These are phyloP conservation scores for Durio zibethinus DNA, from an alignment of 345 rosid genomes.

Conservation along the genomic window DNA sequence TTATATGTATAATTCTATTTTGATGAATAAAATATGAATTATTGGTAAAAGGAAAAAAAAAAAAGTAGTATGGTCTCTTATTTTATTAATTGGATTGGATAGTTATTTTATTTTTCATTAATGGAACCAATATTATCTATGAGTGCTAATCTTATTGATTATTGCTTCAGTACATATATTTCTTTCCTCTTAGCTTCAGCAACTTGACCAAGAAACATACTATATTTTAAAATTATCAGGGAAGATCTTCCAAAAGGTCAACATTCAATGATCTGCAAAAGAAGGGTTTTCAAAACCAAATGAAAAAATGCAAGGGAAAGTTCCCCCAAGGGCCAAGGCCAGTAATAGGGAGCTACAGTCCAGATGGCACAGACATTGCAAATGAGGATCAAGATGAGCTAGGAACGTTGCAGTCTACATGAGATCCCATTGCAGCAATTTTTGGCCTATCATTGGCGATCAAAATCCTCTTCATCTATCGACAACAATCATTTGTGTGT, in stretches of 20 bases:
- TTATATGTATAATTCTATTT: no score
- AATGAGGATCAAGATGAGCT: conserved; percentile 34
- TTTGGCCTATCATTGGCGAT: neutral
- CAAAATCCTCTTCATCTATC: conserved; percentile 34
- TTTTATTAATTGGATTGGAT: no score
- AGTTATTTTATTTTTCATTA: no score
- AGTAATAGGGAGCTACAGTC: conserved; percentile 35
- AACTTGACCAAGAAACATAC: neutral
- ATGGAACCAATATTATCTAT: no score
- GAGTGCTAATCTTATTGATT: no score
- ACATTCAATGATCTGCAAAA: neutral
- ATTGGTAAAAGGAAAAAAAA: no score
- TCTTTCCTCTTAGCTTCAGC: neutral
- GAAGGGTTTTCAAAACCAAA: no score
- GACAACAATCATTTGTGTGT: conserved; percentile 61
- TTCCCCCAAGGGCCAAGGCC: neutral
- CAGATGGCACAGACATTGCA: conserved; percentile 57
- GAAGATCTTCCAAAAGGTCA: neutral
- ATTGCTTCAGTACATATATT: no score
- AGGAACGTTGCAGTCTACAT: conserved; percentile 19
- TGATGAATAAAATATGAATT: no score
- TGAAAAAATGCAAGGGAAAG: neutral
- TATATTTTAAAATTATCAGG: neutral
- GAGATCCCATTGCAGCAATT: conserved; percentile 23
- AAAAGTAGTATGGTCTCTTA: no score